Base-by-base conservation (phyloP, 2,329 filamentous ascomycete species). In the Cordyceps tenuipes region DNA sequence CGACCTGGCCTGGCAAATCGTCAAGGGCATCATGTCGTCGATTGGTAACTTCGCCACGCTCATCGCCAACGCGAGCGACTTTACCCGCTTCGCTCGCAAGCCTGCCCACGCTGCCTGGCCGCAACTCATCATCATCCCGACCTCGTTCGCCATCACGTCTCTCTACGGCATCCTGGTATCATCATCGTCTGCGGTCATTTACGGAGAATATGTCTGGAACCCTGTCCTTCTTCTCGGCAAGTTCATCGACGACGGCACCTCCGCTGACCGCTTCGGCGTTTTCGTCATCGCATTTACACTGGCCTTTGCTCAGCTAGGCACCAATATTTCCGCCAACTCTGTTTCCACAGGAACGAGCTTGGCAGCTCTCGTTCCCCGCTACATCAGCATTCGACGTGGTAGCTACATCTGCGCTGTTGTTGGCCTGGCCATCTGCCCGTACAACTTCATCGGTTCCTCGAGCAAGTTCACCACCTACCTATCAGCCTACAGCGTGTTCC, bases 391-490 rank as follows among this genome's bases (percentile, higher is more conserved):
- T 67, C 86, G 91, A 58, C 87, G 92, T 12, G 91, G 91, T 59
- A 89, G 90, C 13, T 96, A 95, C 71, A 82, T 96, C 63, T 95
- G 90, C 68, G 91, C 91, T 0, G 71, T 80, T 1, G 78, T 96
- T 59, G 91, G 90, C 59, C 78, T 96, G 13, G 88, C 85, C 63
- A 95, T 96, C 83, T 94, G 90, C 70, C 92, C 92, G 0, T 93
- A 87, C 83, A 89, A 89, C 62, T 81, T 96, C 0, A 82, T 96
- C 9, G 85, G 82, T 2, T 78, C 78, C 49, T 83, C 84, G 49
- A 96, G 93, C 77, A 86, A 87, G 73, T 96, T 96, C 76, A 94
- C 90, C 0, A 95, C 90, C 3, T 96, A 96, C 70, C 84, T 97
- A 0, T 94, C 89, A 0, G 88, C 92, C 1, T 96, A 96, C 77